Base-by-base conservation (phyloP, 257 asterid species). In the Datura wrightii region DNA sequence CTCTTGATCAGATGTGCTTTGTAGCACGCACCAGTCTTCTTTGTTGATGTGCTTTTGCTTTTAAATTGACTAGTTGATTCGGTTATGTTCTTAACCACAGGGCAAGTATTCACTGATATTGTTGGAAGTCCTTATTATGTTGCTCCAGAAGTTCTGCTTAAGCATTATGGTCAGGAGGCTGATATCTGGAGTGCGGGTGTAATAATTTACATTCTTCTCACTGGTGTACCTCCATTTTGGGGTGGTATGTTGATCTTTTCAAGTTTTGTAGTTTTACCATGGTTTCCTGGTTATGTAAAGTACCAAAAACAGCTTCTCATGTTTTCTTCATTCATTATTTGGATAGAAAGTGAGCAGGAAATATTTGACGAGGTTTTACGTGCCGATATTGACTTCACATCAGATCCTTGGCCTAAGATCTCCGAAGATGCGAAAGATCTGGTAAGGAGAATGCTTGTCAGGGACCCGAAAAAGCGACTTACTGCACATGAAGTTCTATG, bases 151-250 rank as follows among this genome's bases (percentile, higher is more conserved):
- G 94, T 93, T 69, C 92, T 93, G 52, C 81, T 86, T 39, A 91
- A 90, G 88, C 82, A 66, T 46, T 93, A 91, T 19, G 94, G 97
- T 48, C 92, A 87, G 2, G 92, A 91, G 84, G 89, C 89, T 3
- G 97, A 93, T 66, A 91, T 93, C 4, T 93, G 97, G 97, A 93
- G 97, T 41, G 97, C 94, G 1, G 97, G 97, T 19, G 94, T 93
- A n/a, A 91, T 93, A 4, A 67, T 91, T 15, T 93, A 91, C 59
- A 90, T 93, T 88, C 93, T 93, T 85, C 91, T 93, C 1, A 81
- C 85, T 31, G 97, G 97, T 3, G 94, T 91, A 67, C 97, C 94
- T 71, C 97, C 94, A 4, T 91, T 93, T 90, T 93, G 94, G 94
- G 97, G 93, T 55, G 94, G 97, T 91, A 86, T 89, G 94, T 59